Conservation (phyloP, 78 protist genomes). For the Speleostelium caveatum region DNA sequence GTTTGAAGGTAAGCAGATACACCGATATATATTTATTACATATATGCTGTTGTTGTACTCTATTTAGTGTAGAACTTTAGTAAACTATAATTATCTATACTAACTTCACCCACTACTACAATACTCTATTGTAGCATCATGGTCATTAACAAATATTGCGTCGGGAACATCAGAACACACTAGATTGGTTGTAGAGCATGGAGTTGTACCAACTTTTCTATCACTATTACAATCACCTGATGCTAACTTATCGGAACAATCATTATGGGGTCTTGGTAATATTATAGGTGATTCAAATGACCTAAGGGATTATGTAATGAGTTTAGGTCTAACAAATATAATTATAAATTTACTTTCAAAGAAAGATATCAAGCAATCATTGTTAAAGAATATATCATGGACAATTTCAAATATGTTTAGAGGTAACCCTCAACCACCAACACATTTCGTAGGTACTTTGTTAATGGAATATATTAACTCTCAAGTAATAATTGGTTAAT, state of each 20-base stretch:
- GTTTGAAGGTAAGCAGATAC: too few relatives aligned
- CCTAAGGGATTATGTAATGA: constrained; percentile 87
- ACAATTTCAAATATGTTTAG: constrained; percentile 87
- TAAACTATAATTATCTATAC: too few relatives aligned
- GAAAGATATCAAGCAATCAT: background rate
- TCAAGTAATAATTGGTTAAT: too few relatives aligned
- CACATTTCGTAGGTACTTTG: constrained; percentile 53
- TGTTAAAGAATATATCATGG: constrained; percentile 97
- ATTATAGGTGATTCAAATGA: constrained; percentile 97
- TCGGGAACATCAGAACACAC: constrained; percentile 96
- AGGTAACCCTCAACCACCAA: constrained; percentile 73
- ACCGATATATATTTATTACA: too few relatives aligned
- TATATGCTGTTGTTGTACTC: too few relatives aligned
- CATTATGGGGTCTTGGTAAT: constrained; percentile 98
- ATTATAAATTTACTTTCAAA: background rate
- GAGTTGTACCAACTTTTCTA: constrained; percentile 92
- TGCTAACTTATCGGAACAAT: constrained; percentile 95
- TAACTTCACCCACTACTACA: background rate
- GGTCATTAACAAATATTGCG: constrained; percentile 98
- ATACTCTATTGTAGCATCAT: constrained; percentile 94
- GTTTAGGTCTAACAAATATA: constrained; percentile 3
- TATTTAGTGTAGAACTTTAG: too few relatives aligned
- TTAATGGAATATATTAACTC: too few relatives aligned
- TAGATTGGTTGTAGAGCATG: constrained; percentile 86
- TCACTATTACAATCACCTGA: constrained; percentile 74